Conservation (phyloP, 331 rosid species). For the Erythrophleum ivorense region DNA sequence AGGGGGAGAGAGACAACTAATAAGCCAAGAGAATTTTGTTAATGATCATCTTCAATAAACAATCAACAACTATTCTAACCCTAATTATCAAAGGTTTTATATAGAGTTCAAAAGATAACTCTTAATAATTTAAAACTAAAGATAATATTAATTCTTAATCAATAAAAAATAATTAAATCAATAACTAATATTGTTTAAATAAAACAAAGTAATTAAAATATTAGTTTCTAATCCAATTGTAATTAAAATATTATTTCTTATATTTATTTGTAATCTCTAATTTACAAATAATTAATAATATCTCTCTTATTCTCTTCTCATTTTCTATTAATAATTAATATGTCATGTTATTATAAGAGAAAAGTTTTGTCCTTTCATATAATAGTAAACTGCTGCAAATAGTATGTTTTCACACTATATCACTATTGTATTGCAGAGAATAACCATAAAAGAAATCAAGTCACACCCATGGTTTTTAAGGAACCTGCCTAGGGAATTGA, state of each 20-base stretch:
- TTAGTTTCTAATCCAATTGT: background rate
- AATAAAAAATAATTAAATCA: background rate
- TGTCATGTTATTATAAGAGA: background rate
- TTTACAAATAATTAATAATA: background rate
- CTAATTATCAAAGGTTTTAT: background rate
- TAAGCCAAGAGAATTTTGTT: background rate
- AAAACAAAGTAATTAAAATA: background rate
- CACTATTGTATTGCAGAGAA: constrained; percentile 59
- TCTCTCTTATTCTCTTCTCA: background rate
- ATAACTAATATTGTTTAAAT: background rate
- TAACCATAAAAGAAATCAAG: constrained; percentile 80
- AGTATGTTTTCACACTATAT: constrained; percentile 23
- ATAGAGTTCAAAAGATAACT: background rate
- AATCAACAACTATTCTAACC: background rate
- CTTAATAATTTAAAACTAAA: background rate
- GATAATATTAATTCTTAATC: background rate
- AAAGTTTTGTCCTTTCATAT: background rate
- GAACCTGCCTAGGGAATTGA: constrained; percentile 91
- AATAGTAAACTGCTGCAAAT: constrained; percentile 23
- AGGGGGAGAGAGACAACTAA: no score
- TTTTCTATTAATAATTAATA: background rate
- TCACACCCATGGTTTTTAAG: constrained; percentile 89
- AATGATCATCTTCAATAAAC: background rate
- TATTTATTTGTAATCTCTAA: background rate
- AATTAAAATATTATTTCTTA: background rate